phyloP scores from a whole-genome alignment of 192 early-diverging fungal species.

The Backusella luteola region DNA sequence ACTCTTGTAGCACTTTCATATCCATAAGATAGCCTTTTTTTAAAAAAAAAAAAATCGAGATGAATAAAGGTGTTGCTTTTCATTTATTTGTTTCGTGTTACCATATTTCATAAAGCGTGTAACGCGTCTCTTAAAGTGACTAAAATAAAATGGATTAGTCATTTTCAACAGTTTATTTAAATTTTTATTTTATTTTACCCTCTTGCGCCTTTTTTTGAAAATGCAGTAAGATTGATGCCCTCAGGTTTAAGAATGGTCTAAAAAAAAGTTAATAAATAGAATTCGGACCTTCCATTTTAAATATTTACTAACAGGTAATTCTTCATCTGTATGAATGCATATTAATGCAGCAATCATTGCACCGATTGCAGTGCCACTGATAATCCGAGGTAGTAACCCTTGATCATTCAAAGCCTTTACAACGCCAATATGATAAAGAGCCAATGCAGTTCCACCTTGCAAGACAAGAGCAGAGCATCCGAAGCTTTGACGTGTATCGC shows the following conservation, averaged over 20 bases:
- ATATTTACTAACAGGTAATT: constrained; percentile 51
- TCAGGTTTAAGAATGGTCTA: constrained; percentile 51
- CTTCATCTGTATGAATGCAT: constrained; percentile 74
- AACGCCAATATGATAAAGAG: constrained; percentile 75
- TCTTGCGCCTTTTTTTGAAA: constrained; percentile 52
- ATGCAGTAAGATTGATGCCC: constrained; percentile 68
- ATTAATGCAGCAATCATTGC: constrained; percentile 74
- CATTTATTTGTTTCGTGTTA: constrained; percentile 19
- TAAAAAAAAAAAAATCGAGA: neutral
- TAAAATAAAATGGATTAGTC: constrained; percentile 9
- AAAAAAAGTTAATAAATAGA: neutral
- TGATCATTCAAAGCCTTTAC: constrained; percentile 70
- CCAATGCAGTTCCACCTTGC: constrained; percentile 72
- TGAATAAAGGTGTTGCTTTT: neutral
- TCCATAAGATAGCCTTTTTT: constrained; percentile 66
- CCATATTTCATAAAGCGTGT: constrained; percentile 67
- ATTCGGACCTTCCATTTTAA: neutral
- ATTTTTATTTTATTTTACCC: constrained; percentile 33
- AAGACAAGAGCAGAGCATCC: constrained; percentile 73
- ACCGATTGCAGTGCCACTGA: constrained; percentile 73
- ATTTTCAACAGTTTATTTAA: neutral
- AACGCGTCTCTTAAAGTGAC: constrained; percentile 58
- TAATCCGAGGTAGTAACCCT: constrained; percentile 66
- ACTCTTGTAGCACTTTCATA: constrained; percentile 72
- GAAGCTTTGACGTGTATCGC: constrained; percentile 73